Base-by-base conservation (phyloP, 2,329 filamentous ascomycete species). In the Diaporthe humulicola region DNA sequence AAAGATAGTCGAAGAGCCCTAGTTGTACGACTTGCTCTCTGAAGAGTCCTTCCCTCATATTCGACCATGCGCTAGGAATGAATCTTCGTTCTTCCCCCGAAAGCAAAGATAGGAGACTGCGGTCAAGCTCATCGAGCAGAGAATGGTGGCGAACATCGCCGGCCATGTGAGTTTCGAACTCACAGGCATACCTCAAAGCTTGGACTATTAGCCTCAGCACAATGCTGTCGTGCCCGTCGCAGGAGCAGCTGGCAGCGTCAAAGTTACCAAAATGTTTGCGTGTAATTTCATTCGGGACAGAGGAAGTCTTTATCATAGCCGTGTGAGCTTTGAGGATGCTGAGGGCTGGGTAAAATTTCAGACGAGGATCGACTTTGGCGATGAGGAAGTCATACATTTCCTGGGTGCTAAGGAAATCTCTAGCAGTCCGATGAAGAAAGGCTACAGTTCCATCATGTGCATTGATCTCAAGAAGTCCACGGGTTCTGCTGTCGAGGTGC, bases 71-170 rank as follows among this genome's bases (percentile, higher is more conserved):
- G 17, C 25, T 0, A 2, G 50, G 50, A 7, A 8, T 25, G 17
- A 54, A 30, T 3, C 0, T 30, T n/a, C 14, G 8, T 0, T 2
- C 17, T 2, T 2, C 6, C 28, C 52, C 1, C 0, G 52, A 56
- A 15, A 56, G 7, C 7, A 56, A 8, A 8, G 6, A 56, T 30
- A 33, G 3, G 0, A 56, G 52, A 56, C 52, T 56, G 25, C 52
- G 52, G 12, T 56, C 52, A 12, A 56, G 52, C 15, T 56, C 52
- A 25, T 56, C 52, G 0, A 56, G 17, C 0, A 56, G 52, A 2
- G 28, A 5, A 1, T 14, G 52, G 3, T 56, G 52, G 3, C 52
- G 25, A 6, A 12, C 4, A 19, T 56, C 52, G 15, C 14, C 15
- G 0, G 14, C 1, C 6, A 12, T 19, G 3, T 17, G 28, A 4